Base-by-base conservation (phyloP, 192 early-diverging fungal species). In the Rhizophagus clarus region DNA sequence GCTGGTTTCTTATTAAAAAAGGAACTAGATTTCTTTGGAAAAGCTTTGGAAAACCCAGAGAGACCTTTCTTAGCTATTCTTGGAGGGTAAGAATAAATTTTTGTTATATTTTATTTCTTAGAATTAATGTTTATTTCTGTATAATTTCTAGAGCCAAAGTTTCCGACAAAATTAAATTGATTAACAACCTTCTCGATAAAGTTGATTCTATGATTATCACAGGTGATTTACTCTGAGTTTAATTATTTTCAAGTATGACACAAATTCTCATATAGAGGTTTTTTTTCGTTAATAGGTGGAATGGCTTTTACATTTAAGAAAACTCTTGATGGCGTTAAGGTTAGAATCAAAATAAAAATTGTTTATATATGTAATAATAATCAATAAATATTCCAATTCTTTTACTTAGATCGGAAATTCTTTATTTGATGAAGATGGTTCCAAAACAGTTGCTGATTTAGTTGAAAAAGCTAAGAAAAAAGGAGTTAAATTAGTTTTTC, bases 261-360 rank as follows among this genome's bases (percentile, higher is more conserved):
- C 12, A 45, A 45, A 45, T 45, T 20, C 51, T 56, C 2, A 40
- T 71, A 37, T 29, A 40, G 0, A n/a, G 1, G 45, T 32, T 74
- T 26, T 67, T 28, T 34, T 67, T 49, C 1, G 0, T 42, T n/a
- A 37, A 87, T 94, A 83, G 96, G 96, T 77, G 96, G 97, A 42
- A 99, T 99, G 97, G 95, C 96, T 76, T 99, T 97, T 89, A 99
- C 97, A 64, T 99, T 99, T 91, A 92, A 95, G 87, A 98, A 98
- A 92, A 90, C 92, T 45, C 87, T 96, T 68, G 87, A 96, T 28
- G 87, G 88, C 72, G 93, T 97, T 84, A 87, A 93, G 84, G 88
- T 89, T 85, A 81, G 29, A 32, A 45, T n/a, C n/a, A 49, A 22
- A 66, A 10, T 28, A 67, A 3, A 4, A 67, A n/a, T n/a, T n/a